phyloP scores from a whole-genome alignment of 768 basidiomycete species.

The Tulasnella sp. region DNA sequence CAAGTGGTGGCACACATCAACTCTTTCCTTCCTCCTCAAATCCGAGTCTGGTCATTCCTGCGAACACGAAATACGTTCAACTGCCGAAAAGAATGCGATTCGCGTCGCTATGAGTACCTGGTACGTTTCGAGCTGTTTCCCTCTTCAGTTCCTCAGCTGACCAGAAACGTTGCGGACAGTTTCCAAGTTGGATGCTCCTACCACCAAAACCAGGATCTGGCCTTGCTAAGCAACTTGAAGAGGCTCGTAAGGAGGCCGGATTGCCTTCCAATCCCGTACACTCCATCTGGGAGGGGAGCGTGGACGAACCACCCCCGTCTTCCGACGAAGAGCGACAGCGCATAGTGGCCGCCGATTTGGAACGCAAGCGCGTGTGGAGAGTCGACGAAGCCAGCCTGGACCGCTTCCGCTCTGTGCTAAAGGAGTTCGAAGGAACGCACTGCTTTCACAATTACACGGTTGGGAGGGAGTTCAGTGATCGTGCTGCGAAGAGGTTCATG shows the following conservation, averaged over 20 bases:
- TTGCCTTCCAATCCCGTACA: slow-evolving; percentile 30
- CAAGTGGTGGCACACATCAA: slow-evolving; percentile 57
- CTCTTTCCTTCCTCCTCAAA: slow-evolving; percentile 78
- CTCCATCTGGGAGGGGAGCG: slow-evolving; percentile 53
- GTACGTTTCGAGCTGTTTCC: background rate
- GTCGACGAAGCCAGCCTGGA: slow-evolving; percentile 46
- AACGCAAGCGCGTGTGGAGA: slow-evolving; percentile 67
- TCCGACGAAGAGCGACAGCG: background rate
- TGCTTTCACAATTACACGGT: slow-evolving; percentile 99
- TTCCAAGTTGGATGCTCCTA: slow-evolving; percentile 80
- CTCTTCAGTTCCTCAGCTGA: background rate
- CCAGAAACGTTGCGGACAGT: background rate
- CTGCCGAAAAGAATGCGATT: slow-evolving; percentile 30
- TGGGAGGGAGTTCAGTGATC: slow-evolving; percentile 73
- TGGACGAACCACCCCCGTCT: slow-evolving; percentile 25
- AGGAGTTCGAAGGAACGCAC: slow-evolving; percentile 76
- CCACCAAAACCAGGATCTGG: slow-evolving; percentile 76
- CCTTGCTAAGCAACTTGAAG: slow-evolving; percentile 31
- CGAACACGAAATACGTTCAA: slow-evolving; percentile 40
- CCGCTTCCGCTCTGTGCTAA: slow-evolving; percentile 47
- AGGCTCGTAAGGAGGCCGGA: background rate
- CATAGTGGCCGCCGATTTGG: slow-evolving; percentile 37
- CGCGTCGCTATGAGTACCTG: slow-evolving; percentile 23
- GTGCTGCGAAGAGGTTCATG: slow-evolving; percentile 79
- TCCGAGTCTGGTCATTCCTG: slow-evolving; percentile 87